Evolutionary conservation across 2,329 filamentous ascomycete genomes (phyloP).

Genomic region (Alternaria hordeiaustralica): DNA sequence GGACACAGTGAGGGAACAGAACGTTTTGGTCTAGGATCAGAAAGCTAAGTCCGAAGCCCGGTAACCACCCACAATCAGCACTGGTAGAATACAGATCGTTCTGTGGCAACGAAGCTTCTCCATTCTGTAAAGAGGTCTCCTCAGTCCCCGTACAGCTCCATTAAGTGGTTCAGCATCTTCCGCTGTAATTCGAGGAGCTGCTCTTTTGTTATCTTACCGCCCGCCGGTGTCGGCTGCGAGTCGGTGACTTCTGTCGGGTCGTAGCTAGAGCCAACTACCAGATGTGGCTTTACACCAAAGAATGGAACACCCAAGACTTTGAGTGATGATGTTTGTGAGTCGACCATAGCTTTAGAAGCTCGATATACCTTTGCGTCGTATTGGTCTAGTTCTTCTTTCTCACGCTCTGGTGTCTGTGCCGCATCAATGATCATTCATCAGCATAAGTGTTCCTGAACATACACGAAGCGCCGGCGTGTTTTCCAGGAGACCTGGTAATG

Average conservation of each 20-base stretch:
- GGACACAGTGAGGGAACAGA: background rate
- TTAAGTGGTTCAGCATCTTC: slow-evolving; percentile 46
- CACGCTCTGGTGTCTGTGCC: slow-evolving; percentile 54
- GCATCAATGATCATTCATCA: background rate
- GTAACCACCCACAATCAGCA: background rate
- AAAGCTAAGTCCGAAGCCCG: background rate
- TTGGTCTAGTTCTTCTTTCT: slow-evolving; percentile 61
- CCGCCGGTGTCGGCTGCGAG: background rate
- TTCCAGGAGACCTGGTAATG: slow-evolving; percentile 36
- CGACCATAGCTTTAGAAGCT: slow-evolving; percentile 65
- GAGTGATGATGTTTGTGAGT: slow-evolving; percentile 63
- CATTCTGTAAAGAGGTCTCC: background rate
- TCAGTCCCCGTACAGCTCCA: slow-evolving; percentile 40
- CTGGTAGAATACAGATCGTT: background rate
- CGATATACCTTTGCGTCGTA: slow-evolving; percentile 70
- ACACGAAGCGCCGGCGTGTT: slow-evolving; percentile 32
- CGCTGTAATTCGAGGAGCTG: slow-evolving; percentile 41
- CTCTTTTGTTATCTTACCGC: slow-evolving; percentile 32
- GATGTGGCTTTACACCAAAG: slow-evolving; percentile 35
- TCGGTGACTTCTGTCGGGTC: slow-evolving; percentile 9
- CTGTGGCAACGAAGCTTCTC: background rate
- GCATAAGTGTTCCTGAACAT: background rate
- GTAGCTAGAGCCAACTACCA: slow-evolving; percentile 31
- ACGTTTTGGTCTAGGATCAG: background rate
- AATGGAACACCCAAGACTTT: slow-evolving; percentile 57